Evolutionary conservation across 2,329 filamentous ascomycete species (phyloP).

Genomic region (Fonsecaea erecta): DNA sequence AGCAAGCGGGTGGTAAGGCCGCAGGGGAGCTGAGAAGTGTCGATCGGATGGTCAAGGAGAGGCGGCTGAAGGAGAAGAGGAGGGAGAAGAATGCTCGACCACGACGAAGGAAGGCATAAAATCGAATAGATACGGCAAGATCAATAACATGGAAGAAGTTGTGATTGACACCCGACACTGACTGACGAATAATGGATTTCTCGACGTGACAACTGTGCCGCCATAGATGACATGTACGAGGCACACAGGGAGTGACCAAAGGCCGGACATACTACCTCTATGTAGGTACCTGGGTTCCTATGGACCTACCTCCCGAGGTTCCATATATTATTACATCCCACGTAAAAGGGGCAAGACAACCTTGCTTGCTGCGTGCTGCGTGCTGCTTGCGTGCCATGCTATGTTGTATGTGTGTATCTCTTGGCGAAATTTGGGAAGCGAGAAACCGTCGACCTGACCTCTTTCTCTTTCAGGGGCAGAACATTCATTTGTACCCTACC

Average conservation of each 20-base stretch:
- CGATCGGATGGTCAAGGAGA: conserved; percentile 82
- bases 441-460: neutral
- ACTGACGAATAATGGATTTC: neutral
- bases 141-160: neutral
- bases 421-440: neutral
- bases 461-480: no score
- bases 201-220: neutral
- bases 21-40: conserved; percentile 62
- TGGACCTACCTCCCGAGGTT: no score
- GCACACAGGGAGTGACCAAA: neutral
- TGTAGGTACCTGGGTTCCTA: no score
- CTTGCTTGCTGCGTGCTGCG: no score
- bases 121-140: no score
- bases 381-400: neutral
- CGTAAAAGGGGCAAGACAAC: neutral
- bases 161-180: neutral
- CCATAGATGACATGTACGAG: neutral
- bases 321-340: no score
- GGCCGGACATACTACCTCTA: no score
- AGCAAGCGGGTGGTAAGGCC: conserved; percentile 31
- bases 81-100: conserved; percentile 89
- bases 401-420: no score
- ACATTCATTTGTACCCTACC: no score
- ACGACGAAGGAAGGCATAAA: conserved; percentile 24
- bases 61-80: conserved; percentile 75